Conservation (phyloP, 176 grass and related monocot species). For the bread wheat (Triticum aestivum) region IWGSC_CS_RefSeq_v2.1 NC_057801.1:76666748-76667247, state of each 20-base stretch:
- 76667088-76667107: too few relatives aligned
- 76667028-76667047: too few relatives aligned
- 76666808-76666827: background rate
- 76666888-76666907: constrained; percentile 37
- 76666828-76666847: constrained; percentile 72
- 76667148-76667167: too few relatives aligned
- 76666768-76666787: background rate
- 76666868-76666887: constrained; percentile 70
- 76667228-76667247: too few relatives aligned
- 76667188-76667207: too few relatives aligned
- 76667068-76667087: too few relatives aligned
- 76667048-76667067: background rate
- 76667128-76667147: background rate
- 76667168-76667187: too few relatives aligned
- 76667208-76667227: too few relatives aligned
- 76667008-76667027: background rate
- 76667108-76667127: too few relatives aligned
- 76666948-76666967: background rate
- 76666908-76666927: constrained; percentile 34
- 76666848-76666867: constrained; percentile 69
- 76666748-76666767: background rate
- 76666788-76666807: background rate
- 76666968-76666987: background rate
- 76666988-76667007: background rate
- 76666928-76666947: background rate